Evolutionary conservation across 2,329 filamentous ascomycete genomes (phyloP).

Genomic region (Neofusicoccum sp.): DNA sequence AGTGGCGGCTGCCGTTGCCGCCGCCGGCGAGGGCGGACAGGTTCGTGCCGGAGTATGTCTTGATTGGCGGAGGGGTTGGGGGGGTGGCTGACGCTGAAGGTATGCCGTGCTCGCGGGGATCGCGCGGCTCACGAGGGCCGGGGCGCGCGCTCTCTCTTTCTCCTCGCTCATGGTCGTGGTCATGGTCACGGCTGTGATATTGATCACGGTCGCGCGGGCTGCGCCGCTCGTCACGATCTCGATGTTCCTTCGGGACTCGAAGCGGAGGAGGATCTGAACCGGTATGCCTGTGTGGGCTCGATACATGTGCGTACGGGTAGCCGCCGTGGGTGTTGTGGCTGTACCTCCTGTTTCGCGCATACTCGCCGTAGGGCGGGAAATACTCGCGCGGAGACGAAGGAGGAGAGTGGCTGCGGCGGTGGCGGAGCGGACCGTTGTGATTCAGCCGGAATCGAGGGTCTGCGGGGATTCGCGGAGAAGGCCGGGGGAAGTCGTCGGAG

Average conservation of each 20-base stretch:
- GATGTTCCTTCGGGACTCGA: background rate
- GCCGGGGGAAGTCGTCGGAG: background rate
- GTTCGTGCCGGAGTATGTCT: constrained; percentile 20
- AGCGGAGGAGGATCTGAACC: constrained; percentile 9
- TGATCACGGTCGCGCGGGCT: constrained; percentile 6
- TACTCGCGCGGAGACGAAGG: constrained; percentile 43
- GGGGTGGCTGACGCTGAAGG: background rate
- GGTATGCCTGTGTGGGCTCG: constrained; percentile 10
- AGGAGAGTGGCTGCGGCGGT: constrained; percentile 46
- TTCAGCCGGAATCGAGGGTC: constrained; percentile 1
- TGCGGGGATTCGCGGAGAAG: background rate
- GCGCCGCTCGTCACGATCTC: background rate
- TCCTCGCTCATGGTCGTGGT: background rate
- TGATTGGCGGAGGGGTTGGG: constrained; percentile 19
- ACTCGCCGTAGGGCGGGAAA: constrained; percentile 37
- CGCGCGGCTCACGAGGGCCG: background rate
- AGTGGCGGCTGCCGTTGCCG: constrained; percentile 21
- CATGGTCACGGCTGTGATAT: constrained; percentile 7
- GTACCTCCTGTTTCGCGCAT: constrained; percentile 28
- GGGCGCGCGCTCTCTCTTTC: background rate
- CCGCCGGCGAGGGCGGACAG: constrained; percentile 30
- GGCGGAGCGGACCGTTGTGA: constrained; percentile 37
- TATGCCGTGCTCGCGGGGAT: background rate
- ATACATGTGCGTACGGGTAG: constrained; percentile 5
- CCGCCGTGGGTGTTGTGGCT: constrained; percentile 9